Conservation (phyloP, 257 asterid genomes). For the Solanum boliviense region DNA sequence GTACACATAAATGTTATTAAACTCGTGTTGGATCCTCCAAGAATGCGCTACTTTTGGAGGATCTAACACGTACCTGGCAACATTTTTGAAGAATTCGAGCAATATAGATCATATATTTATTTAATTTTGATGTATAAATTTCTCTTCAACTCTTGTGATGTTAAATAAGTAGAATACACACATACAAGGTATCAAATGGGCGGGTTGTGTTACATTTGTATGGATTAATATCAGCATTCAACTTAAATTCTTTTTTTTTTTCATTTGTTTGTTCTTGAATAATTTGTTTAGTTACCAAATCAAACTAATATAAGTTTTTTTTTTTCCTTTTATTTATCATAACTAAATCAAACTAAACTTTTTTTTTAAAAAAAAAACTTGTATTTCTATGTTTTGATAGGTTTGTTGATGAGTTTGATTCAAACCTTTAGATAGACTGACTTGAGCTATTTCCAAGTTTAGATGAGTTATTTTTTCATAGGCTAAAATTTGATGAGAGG, state of each 20-base stretch:
- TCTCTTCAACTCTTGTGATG: not conserved
- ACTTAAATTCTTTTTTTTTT: not conserved
- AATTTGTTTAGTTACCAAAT: not conserved
- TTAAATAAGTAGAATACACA: not conserved
- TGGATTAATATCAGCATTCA: not conserved
- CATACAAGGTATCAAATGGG: not conserved
- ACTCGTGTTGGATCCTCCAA: not conserved
- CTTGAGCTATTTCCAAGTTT: not conserved
- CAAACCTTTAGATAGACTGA: not conserved
- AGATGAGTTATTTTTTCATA: not conserved
- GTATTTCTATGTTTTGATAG: not conserved
- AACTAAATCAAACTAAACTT: not conserved
- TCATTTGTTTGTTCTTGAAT: not conserved
- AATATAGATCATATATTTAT: not conserved
- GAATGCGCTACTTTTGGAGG: not conserved
- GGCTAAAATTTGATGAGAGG: not conserved
- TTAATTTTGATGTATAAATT: not conserved
- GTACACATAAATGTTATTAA: not conserved
- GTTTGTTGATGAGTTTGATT: not conserved
- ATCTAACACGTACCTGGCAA: not conserved
- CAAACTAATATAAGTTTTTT: not conserved
- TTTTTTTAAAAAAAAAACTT: not conserved
- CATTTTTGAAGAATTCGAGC: not conserved
- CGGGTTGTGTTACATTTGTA: not conserved
- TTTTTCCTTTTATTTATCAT: not conserved